phyloP scores from a whole-genome alignment of 2,329 filamentous ascomycete genomes.

The Mollisia scopiformis region DNA sequence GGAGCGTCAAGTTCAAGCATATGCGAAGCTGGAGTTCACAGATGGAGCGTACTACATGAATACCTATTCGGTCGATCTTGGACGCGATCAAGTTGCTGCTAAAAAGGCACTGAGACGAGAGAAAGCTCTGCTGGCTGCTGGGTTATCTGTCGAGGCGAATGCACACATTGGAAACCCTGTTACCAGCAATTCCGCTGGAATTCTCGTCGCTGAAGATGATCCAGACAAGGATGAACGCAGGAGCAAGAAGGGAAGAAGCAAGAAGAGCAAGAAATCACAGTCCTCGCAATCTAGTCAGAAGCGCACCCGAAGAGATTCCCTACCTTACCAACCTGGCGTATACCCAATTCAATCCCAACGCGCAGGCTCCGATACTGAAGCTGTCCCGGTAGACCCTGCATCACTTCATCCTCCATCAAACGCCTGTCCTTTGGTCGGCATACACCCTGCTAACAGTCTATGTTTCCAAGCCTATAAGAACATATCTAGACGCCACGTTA shows the following conservation, averaged over 20 bases:
- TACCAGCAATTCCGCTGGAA: not conserved
- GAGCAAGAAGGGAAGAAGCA: slow-evolving; percentile 36
- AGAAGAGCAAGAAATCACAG: slow-evolving; percentile 35
- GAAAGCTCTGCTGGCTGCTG: not conserved
- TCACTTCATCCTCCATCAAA: slow-evolving; percentile 61
- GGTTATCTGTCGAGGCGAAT: not conserved
- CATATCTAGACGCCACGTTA: slow-evolving; percentile 75
- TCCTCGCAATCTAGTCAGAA: not conserved
- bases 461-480: slow-evolving; percentile 67
- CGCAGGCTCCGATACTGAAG: not conserved
- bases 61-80: slow-evolving; percentile 72
- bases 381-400: slow-evolving; percentile 29
- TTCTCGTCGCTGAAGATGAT: slow-evolving; percentile 49
- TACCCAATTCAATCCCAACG: not conserved
- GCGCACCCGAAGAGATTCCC: not conserved
- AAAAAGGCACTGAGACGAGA: slow-evolving; percentile 42
- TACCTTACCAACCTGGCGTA: not conserved
- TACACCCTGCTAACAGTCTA: slow-evolving; percentile 67
- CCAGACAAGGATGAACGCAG: slow-evolving; percentile 53
- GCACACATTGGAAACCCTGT: not conserved
- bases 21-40: slow-evolving; percentile 66
- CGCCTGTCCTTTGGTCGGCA: slow-evolving; percentile 68
- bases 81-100: slow-evolving; percentile 68
- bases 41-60: slow-evolving; percentile 82
- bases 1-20: slow-evolving; percentile 42